Evolutionary conservation across 495 filamentous ascomycete species (phyloP), one percentile per base, ranked within the genome.

Genomic region (Podospora pseudoanserina): DNA sequence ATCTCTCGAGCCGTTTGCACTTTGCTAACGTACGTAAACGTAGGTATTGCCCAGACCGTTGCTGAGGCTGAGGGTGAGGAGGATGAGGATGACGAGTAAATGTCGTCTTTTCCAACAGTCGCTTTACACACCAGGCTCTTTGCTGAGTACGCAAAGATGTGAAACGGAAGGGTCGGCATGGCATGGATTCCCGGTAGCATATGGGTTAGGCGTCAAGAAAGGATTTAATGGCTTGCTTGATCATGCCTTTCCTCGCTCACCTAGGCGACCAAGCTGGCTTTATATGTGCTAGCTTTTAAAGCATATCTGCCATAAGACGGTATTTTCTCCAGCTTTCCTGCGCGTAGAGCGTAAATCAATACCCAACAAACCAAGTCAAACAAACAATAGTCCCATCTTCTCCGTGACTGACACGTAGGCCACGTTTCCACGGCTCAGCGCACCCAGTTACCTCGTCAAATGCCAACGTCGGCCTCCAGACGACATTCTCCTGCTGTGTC

Each of bases 61-160:
- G 81, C 90, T 72, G 87, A 92, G 84, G 85, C 83, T 34, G 89
- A 92, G 19, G 88, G 91, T 76, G 87, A 88, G 59, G 87, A 89
- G 34, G 79, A 79, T 59, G 84, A 88, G 68, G 86, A 90, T 75
- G 83, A 85, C 65, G 84, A 86, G 77, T 85, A 86, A 79, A 82
- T 72, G 61, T 16, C 20, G 44, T 63, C 54, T 7, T 4, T 57
- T 27, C 60, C 32, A 32, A 18, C 9, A 67, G 19, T 20, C 28
- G 23, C 63, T 60, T 19, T 19, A 58, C n/a, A 34, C 28, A 64
- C 66, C 63, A 19, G 55, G 19, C 60, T 39, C 61, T 67, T 34
- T 49, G 44, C 15, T 5, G 49, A 53, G 27, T 19, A 19, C 30
- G 28, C 28, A 58, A 20, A 27, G 65, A 64, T 66, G 57, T 30